phyloP scores from a whole-genome alignment of 768 basidiomycete genomes.

The Leucocoprinus birnbaumii region DNA sequence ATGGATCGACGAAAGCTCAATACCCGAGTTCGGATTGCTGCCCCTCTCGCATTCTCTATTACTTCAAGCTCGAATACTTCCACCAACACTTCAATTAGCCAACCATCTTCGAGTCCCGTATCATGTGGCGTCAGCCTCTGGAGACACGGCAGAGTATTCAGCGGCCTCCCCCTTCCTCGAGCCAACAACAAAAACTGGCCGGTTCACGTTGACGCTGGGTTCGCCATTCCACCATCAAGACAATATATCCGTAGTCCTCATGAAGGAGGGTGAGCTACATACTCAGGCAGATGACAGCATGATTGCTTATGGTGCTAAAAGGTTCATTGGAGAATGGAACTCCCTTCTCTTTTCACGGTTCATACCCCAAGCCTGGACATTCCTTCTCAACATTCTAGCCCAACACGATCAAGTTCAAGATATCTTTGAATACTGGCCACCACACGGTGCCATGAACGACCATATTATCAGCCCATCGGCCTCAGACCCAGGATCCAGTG shows the following conservation, averaged over 20 bases:
- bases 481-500: too few relatives aligned
- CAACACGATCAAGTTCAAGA: constrained; percentile 19
- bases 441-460: constrained; percentile 12
- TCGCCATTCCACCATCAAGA: constrained; percentile 42
- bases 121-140: background rate
- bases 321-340: constrained; percentile 48
- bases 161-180: constrained; percentile 45
- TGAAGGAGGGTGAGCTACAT: constrained; percentile 32
- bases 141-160: constrained; percentile 40
- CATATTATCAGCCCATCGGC: background rate
- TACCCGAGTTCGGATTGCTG: constrained; percentile 1
- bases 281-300: too few relatives aligned
- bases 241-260: constrained; percentile 40
- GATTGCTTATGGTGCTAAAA: too few relatives aligned
- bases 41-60: background rate
- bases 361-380: constrained; percentile 43
- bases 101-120: background rate
- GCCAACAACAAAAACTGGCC: constrained; percentile 28
- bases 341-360: constrained; percentile 37
- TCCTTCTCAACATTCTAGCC: constrained; percentile 28
- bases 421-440: constrained; percentile 41
- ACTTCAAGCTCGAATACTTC: background rate
- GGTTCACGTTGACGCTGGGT: constrained; percentile 42
- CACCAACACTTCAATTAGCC: background rate
- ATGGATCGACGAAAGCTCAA: constrained; percentile 6